Conservation (phyloP, 228 moss, liverwort and hornwort genomes). For the Sphagnum fallax region DNA sequence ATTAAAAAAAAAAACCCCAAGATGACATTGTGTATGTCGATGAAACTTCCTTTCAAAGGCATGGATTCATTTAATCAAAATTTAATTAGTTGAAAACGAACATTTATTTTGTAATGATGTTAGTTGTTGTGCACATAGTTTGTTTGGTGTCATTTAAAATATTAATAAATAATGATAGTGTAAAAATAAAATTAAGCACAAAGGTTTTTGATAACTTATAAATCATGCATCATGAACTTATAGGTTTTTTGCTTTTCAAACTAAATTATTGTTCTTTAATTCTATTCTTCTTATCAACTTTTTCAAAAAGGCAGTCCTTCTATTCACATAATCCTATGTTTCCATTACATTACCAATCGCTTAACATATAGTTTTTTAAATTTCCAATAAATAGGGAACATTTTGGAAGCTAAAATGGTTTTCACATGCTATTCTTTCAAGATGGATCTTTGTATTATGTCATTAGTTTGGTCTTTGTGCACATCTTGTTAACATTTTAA, state of each 20-base stretch:
- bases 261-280: conserved; percentile 49
- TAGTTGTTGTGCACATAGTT: neutral
- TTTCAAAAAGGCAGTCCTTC: conserved; percentile 36
- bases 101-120: neutral
- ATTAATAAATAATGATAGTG: conserved; percentile 44
- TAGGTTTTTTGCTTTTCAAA: conserved; percentile 47
- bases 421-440: no score
- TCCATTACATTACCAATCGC: no score
- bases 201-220: conserved; percentile 47
- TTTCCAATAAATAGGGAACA: no score
- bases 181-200: conserved; percentile 55
- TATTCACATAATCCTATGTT: neutral
- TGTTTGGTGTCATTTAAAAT: neutral
- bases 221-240: conserved; percentile 50
- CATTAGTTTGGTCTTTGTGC: no score
- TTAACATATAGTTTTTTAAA: no score
- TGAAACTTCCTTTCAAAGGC: no score
- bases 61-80: no score
- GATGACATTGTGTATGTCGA: no score
- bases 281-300: conserved; percentile 61
- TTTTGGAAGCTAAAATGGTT: no score
- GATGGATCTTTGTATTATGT: no score
- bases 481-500: no score
- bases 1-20: neutral
- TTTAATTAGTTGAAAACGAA: no score